Evolutionary conservation across 2,329 filamentous ascomycete species (phyloP), one percentile per base, ranked within the genome.

Genomic region (Penicillium sp.): DNA sequence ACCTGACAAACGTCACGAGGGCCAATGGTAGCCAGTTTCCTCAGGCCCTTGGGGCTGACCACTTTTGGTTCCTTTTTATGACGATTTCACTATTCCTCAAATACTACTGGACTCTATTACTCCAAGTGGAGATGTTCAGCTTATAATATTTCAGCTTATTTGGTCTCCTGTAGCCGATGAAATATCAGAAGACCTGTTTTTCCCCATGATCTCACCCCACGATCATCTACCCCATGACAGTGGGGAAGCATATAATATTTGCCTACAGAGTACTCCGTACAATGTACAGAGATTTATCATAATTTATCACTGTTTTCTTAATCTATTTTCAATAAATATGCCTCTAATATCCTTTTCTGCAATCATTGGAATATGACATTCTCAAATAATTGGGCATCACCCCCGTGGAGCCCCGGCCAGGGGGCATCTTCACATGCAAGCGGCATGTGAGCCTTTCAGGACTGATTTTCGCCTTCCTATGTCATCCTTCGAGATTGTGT

Each of bases 1-100:
- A 43, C 39, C 61, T 55, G 42, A 56, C 50, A 58, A 48, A 66
- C 60, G 66, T 68, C 66, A 68, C 66, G 64, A 62, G 66, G 64
- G 50, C 57, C 56, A 48, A 57, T 55, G n/a, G 47, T 27, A 27
- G 56, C 39, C 31, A 64, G 55, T 60, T 59, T 59, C 53, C 42
- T 50, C 45, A 43, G 47, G 50, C 41, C 6, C 12, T 41, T 29
- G 17, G 27, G 27, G 39, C 27, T 36, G 31, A 39, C 36, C 49
- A 44, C 25, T 31, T 51, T 51, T 42, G 31, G 31, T 13, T 49
- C 38, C 35, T 33, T 29, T 50, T 31, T 48, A 38, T 48, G 19
- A 48, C 29, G 21, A 48, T 35, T 48, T 35, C 45, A 48, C 45
- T 35, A 23, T 31, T 19, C 3, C 13, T 47, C 12, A 1, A 33